Base-by-base conservation (phyloP, 2,329 filamentous ascomycete species). In the Fusarium irregulare region DNA sequence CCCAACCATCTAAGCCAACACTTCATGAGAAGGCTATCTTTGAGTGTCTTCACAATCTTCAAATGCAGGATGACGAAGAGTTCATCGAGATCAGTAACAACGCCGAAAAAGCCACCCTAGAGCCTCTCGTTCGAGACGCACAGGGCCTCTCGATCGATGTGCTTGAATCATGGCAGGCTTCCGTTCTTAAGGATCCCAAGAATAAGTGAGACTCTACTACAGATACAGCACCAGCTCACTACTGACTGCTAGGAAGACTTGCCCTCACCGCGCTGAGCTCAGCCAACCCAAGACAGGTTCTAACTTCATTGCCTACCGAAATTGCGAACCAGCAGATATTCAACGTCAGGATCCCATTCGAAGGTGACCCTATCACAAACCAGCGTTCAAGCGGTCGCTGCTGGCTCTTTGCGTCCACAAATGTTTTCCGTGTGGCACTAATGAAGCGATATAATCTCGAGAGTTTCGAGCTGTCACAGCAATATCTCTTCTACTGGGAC, bases 331-430 rank as follows among this genome's bases (percentile, higher is more conserved):
- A 89, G 57, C 93, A 97, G 59, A 86, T 92, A 66, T 97, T 94
- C 88, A 97, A 94, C 76, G 81, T 94, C 78, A 89, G 89, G 78
- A 94, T 97, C 64, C 92, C 93, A 0, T 86, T 92, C 57, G 93
- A 97, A 79, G 94, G 93, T 50, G 86, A 85, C 0, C 94, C 94
- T 0, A 91, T 97, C 67, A 97, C 94, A 1, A 94, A 97, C 78
- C 93, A 97, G 82, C 86, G 91, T 34, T 88, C 88, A 10, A 94
- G 91, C 4, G 94, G 93, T 10, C 87, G 94, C 69, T 97, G 94
- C 84, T 97, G 94, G 94, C 88, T 97, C 68, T 97, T 97, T 74
- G 94, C 94, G 2, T 89, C 92, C 7, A 96, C 93, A n/a, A 97
- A 97, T 74, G 90, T 97, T 59, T 96, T 97, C 81, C 91, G 94